Evolutionary conservation across 1,284 basidiomycete species (phyloP).

Genomic region (Macrocystidia cucumis): DNA sequence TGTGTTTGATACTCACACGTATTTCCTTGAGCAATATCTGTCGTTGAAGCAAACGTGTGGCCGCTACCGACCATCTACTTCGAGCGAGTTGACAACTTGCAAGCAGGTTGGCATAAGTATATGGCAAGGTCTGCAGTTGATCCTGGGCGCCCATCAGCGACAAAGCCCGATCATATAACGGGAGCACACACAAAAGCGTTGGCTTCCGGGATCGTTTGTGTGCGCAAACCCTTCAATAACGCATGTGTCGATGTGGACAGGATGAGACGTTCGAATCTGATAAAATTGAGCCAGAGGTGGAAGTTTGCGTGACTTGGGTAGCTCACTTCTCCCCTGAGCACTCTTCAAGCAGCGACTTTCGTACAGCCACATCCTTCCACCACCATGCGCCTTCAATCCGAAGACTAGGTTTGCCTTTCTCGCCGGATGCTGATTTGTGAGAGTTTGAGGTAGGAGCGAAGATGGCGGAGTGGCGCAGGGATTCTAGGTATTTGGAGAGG

Average conservation of each 20-base stretch:
- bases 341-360: slow-evolving; percentile 46
- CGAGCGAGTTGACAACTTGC: slow-evolving; percentile 12
- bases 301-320: neutral
- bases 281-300: neutral
- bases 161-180: neutral
- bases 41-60: slow-evolving; percentile 14
- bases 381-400: slow-evolving; percentile 25
- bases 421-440: slow-evolving; percentile 11
- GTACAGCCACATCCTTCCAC: slow-evolving; percentile 47
- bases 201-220: slow-evolving; percentile 8
- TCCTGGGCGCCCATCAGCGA: slow-evolving; percentile 7
- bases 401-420: slow-evolving; percentile 7
- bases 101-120: slow-evolving; percentile 15
- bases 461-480: slow-evolving; percentile 28
- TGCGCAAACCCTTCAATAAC: slow-evolving; percentile 22
- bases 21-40: slow-evolving; percentile 15
- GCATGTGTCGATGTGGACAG: slow-evolving; percentile 44
- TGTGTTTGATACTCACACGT: slow-evolving; percentile 11
- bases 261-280: slow-evolving; percentile 42
- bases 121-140: slow-evolving; percentile 16
- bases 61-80: slow-evolving; percentile 17
- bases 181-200: slow-evolving; percentile 14
- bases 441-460: no score
- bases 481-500: slow-evolving; percentile 41
- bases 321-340: slow-evolving; percentile 41